Evolutionary conservation across 2,329 filamentous ascomycete species (phyloP), one percentile per base, ranked within the genome.

Genomic region (Fonsecaea pedrosoi): DNA sequence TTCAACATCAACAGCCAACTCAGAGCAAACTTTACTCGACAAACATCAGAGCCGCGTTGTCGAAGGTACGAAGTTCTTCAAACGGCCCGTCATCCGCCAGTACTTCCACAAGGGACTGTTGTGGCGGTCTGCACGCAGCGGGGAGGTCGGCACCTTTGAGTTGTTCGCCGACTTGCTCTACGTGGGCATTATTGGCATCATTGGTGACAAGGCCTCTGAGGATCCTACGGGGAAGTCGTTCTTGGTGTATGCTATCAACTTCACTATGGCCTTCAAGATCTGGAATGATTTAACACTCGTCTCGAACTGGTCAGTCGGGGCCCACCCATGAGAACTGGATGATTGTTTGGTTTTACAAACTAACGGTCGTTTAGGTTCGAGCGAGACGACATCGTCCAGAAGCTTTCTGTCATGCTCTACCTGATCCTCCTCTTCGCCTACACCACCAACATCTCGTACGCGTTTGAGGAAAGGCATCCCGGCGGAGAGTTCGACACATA

Each of bases 141-240:
- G 87, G n/a, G 83, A 89, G 75, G 86, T 89, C 5, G 85, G 85
- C 70, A 84, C 82, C 15, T 89, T 89, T 72, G 88, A 90, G 74
- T 82, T 90, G 1, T 89, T 89, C 71, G 83, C 89, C 12, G 88
- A 89, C 72, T 79, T 89, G 45, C 58, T 61, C 12, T 61, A 61
- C 35, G 58, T 61, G 3, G 58, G 58, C 18, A 61, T 61, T 18
- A 61, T 61, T 21, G 58, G 58, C 48, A 61, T 54, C n/a, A 61
- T 61, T 38, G 58, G 58, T 9, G 58, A 61, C 45, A 61, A 61
- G 58, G 58, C 58, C 13, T 45, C 58, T 12, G 58, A 61, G 58
- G 58, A 61, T 12, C 42, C 58, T 2, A 61, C 45, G 8, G 58
- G 40, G 80, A 89, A 82, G 37, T 82, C 86, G 54, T 77, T 90